phyloP scores from a whole-genome alignment of 179 eudicot genomes.

The Pouteria campechiana region DNA sequence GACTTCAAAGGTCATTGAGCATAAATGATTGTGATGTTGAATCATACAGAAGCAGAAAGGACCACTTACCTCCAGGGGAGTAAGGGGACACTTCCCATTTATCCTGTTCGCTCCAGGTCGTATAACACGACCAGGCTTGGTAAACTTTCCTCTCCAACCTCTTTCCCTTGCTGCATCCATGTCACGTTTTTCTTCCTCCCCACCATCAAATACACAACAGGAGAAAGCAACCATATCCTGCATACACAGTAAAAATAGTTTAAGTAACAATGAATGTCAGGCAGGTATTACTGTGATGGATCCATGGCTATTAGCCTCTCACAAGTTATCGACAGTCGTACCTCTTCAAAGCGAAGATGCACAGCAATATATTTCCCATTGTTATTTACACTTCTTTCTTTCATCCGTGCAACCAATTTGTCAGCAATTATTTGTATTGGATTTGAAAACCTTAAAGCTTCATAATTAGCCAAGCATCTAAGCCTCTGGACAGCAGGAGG shows the following conservation, averaged over 20 bases:
- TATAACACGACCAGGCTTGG: constrained; percentile 79
- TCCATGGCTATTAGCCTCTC: no score
- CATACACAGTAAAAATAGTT: not conserved
- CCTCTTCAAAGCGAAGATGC: constrained; percentile 99
- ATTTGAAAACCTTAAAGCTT: constrained; percentile 83
- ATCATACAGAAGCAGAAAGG: not conserved
- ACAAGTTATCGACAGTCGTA: constrained; percentile 19
- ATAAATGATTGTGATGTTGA: no score
- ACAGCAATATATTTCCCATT: constrained; percentile 91
- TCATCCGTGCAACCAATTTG: constrained; percentile 79
- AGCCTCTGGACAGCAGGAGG: constrained; percentile 87
- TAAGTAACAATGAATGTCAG: no score
- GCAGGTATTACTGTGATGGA: no score
- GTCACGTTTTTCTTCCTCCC: constrained; percentile 56
- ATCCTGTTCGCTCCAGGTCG: constrained; percentile 81
- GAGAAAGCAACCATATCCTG: constrained; percentile 99
- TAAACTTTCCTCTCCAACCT: constrained; percentile 97
- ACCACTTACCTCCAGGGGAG: constrained; percentile 97
- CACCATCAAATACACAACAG: constrained; percentile 85
- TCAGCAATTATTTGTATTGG: constrained; percentile 68
- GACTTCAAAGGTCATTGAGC: no score
- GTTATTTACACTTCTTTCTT: constrained; percentile 56
- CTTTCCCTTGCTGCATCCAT: constrained; percentile 97
- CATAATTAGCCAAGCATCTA: constrained; percentile 91
- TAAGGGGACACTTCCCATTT: constrained; percentile 88